phyloP scores from a whole-genome alignment of 345 rosid genomes.

The Populus pruinosa region DNA sequence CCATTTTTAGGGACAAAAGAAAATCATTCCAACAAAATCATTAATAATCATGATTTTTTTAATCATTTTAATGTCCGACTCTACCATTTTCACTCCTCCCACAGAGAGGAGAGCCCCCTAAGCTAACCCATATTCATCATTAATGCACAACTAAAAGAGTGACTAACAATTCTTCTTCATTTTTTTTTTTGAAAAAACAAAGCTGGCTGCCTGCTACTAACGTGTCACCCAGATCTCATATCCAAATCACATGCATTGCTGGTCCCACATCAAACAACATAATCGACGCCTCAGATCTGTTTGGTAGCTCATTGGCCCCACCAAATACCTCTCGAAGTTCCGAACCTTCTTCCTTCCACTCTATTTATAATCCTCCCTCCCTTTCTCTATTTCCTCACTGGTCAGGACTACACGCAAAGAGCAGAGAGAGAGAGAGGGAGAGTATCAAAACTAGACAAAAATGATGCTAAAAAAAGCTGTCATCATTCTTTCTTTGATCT shows the following conservation, averaged over 20 bases:
- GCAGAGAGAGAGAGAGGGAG: background rate
- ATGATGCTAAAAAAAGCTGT: conserved; percentile 4
- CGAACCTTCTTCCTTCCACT: background rate
- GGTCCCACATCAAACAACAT: background rate
- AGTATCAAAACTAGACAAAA: background rate
- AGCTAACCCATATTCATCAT: background rate
- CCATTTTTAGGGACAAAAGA: too few species aligned
- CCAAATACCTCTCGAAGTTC: background rate
- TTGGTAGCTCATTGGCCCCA: conserved; percentile 8
- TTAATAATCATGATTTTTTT: background rate
- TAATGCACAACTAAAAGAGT: background rate
- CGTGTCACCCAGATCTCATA: conserved; percentile 4
- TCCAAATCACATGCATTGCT: background rate
- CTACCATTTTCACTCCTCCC: background rate
- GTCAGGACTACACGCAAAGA: background rate
- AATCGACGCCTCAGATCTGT: conserved; percentile 14
- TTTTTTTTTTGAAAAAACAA: background rate
- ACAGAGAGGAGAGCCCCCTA: background rate
- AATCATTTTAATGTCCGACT: background rate
- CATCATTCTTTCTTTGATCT: conserved; percentile 13
- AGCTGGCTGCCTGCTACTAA: background rate
- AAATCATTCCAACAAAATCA: background rate
- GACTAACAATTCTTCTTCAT: too few species aligned
- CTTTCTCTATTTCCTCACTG: background rate
- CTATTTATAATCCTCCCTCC: conserved; percentile 8